Percentiles rank a stretch among this genome's conserved stretches.
Conservation (phyloP, 345 rosid genomes). For the Streptanthus diversifolius region DNA sequence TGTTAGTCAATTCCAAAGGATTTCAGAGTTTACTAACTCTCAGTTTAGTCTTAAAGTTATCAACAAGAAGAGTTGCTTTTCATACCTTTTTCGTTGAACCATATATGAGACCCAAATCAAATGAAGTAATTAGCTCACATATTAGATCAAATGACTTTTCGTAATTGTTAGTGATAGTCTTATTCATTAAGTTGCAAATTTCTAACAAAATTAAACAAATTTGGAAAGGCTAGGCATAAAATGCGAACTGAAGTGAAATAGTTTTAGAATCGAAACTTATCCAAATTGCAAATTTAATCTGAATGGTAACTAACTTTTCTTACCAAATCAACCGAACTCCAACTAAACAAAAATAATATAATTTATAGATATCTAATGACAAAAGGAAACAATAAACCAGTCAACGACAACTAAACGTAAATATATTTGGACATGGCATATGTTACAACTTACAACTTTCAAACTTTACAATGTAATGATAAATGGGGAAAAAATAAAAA, state of each 20-base stretch:
- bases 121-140: neutral
- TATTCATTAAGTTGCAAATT: neutral
- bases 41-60: slow-evolving; percentile 25
- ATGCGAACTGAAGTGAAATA: neutral
- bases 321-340: neutral
- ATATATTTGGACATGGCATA: neutral
- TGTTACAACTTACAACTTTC: neutral
- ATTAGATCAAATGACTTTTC: neutral
- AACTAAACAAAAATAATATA: neutral
- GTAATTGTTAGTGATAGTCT: neutral
- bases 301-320: neutral
- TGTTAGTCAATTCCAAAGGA: neutral
- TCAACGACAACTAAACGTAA: slow-evolving; percentile 10
- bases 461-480: slow-evolving; percentile 1
- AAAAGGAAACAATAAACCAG: neutral
- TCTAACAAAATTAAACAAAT: neutral
- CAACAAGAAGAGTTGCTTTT: neutral
- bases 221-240: neutral
- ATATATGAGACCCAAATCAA: slow-evolving; percentile 1
- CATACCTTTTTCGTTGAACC: neutral
- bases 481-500: neutral
- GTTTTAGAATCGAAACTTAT: neutral
- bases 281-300: neutral
- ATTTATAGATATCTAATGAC: neutral
- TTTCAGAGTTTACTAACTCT: slow-evolving; percentile 5